Conservation (phyloP, 257 asterid species). For the Solanum tacnaense region DNA sequence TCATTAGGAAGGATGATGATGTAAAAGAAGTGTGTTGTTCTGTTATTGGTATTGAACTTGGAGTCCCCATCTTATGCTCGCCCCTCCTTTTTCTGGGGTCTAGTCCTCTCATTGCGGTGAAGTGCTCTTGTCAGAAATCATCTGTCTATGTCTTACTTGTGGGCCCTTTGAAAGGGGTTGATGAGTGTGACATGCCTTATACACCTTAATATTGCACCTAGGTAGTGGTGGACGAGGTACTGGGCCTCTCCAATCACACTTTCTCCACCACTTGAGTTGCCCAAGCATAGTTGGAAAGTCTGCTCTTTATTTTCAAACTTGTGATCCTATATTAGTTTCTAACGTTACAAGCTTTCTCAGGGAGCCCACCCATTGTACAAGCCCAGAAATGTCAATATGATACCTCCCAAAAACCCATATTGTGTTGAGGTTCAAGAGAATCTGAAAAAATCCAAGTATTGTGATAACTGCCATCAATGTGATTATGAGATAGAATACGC, state of each 20-base stretch:
- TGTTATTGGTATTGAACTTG: background rate
- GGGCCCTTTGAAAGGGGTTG: background rate
- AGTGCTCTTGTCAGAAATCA: background rate
- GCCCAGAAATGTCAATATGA: slow-evolving; percentile 36
- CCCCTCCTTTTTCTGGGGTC: background rate
- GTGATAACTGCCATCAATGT: slow-evolving; percentile 53
- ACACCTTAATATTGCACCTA: background rate
- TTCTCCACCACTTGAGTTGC: background rate
- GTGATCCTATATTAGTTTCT: background rate
- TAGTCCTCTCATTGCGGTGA: background rate
- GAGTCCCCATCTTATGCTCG: background rate
- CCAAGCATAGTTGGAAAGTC: background rate
- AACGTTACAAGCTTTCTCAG: slow-evolving; percentile 19
- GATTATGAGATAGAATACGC: slow-evolving; percentile 77
- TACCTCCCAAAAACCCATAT: slow-evolving; percentile 38
- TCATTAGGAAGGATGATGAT: background rate
- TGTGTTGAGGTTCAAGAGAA: slow-evolving; percentile 43
- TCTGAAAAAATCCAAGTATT: slow-evolving; percentile 12
- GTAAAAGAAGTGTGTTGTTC: background rate
- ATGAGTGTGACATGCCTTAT: background rate
- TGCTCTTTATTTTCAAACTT: background rate
- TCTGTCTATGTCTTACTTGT: background rate
- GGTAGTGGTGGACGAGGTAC: background rate
- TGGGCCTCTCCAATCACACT: background rate
- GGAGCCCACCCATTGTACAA: slow-evolving; percentile 73